Conservation (phyloP, 257 asterid genomes). For the Verbena officinalis region DNA sequence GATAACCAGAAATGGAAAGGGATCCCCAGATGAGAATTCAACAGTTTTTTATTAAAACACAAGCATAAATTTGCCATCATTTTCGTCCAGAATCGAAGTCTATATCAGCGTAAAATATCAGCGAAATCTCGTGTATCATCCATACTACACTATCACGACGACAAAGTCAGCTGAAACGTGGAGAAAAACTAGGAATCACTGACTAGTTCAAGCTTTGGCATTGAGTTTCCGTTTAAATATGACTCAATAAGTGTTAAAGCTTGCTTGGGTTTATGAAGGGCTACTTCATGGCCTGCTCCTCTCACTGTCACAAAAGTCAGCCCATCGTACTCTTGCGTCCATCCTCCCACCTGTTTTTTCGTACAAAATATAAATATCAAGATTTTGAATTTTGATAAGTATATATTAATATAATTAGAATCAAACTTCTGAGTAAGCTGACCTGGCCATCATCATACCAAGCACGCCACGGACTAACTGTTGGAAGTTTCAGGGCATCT, state of each 20-base stretch:
- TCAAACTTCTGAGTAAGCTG: constrained; percentile 19
- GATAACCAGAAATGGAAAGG: neutral
- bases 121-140: constrained; percentile 13
- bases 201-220: constrained; percentile 54
- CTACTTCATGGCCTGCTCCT: constrained; percentile 95
- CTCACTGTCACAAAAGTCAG: constrained; percentile 77
- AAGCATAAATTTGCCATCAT: neutral
- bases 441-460: constrained; percentile 97
- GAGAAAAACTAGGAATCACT: constrained; percentile 39
- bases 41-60: constrained; percentile 6
- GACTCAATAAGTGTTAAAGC: constrained; percentile 69
- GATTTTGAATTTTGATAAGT: neutral
- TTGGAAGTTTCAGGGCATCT: constrained; percentile 69
- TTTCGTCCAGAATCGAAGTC: constrained; percentile 6
- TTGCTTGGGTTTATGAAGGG: constrained; percentile 80
- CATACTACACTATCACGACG: neutral
- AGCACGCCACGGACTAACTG: constrained; percentile 72
- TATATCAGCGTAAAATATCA: neutral
- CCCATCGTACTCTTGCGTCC: constrained; percentile 88
- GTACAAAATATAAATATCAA: neutral
- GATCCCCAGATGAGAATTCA: neutral
- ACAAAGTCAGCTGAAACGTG: neutral
- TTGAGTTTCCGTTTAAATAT: constrained; percentile 61
- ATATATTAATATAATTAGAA: neutral
- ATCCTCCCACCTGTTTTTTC: constrained; percentile 80